Base-by-base conservation (phyloP, 2,329 filamentous ascomycete genomes). In the Xenoacremonium recifei region DNA sequence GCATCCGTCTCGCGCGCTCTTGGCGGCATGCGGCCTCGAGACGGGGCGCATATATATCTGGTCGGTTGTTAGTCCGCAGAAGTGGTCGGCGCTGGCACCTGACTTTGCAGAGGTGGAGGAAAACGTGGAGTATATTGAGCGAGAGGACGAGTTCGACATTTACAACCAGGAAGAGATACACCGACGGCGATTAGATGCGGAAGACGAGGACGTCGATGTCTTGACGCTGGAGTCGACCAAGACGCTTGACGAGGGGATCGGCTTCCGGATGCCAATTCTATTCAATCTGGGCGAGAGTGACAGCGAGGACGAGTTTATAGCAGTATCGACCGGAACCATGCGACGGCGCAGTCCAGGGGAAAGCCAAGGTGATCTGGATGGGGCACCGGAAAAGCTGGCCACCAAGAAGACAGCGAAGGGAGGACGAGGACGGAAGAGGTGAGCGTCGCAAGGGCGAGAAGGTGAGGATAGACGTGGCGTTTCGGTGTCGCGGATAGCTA, bases 21-120 rank as follows among this genome's bases (percentile, higher is more conserved):
- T 99, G 23, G 91, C 89, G 4, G 93, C 91, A 13, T 95, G 91
- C 51, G 92, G 93, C 4, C 76, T 97, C 5, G 95, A 99, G 66
- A 92, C 88, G 0, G 93, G 93, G 6, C 82, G 88, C 40, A 89
- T 99, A 60, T 96, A 95, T 69, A 87, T 96, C 23, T 99, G 93
- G 93, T 92, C 89, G 5, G 93, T 96, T 41, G 84, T 92, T 30
- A 93, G 89, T 40, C 92, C 93, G 9, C 95, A 99, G 62, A 87
- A 93, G 57, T 99, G 93, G 95, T 96, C 91, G 13, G 92, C 93
- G 2, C 77, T 99, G 21, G 95, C 95, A 5, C 93, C 93, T 0
- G 95, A 99, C 66, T 99, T 99, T 65, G 87, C 85, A 30, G 93
- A 99, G 66, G 90, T 99, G 12, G 93, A 99, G 67, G 93, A 99